phyloP scores from a whole-genome alignment of 2,329 filamentous ascomycete species.

The Emergomyces orientalis region DNA sequence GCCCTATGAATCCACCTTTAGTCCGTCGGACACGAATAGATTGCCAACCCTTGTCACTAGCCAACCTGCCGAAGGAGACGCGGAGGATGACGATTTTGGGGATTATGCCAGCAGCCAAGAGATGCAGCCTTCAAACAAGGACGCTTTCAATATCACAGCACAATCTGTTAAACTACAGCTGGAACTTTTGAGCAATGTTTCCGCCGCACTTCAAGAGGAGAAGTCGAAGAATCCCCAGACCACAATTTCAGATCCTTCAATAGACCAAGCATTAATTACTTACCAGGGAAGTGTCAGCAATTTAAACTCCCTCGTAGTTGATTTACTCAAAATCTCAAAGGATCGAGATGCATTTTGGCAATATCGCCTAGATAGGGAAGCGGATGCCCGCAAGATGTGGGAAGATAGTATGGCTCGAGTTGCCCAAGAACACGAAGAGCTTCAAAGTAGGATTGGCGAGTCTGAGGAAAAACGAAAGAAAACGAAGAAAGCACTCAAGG shows the following conservation, averaged over 20 bases:
- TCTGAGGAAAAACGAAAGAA: slow-evolving; percentile 82
- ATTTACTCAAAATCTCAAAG: slow-evolving; percentile 81
- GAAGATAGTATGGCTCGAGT: slow-evolving; percentile 98
- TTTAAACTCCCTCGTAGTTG: slow-evolving; percentile 71
- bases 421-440: slow-evolving; percentile 84
- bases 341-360: slow-evolving; percentile 97
- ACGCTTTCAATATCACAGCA: slow-evolving; percentile 93
- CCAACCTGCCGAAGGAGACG: slow-evolving; percentile 49
- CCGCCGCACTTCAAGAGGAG: slow-evolving; percentile 68
- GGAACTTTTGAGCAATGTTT: slow-evolving; percentile 79
- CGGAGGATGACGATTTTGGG: slow-evolving; percentile 64
- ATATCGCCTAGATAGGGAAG: slow-evolving; percentile 82
- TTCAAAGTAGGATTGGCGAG: slow-evolving; percentile 79
- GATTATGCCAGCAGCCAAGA: slow-evolving; percentile 75
- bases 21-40: slow-evolving; percentile 41
- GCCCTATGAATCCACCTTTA: slow-evolving; percentile 49
- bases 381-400: slow-evolving; percentile 89
- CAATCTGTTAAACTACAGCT: slow-evolving; percentile 90
- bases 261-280: slow-evolving; percentile 67
- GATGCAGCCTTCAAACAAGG: slow-evolving; percentile 62
- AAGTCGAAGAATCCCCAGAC: slow-evolving; percentile 59
- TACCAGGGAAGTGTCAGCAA: slow-evolving; percentile 88
- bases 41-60: slow-evolving; percentile 42
- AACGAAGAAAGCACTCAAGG: slow-evolving; percentile 80
- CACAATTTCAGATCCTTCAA: slow-evolving; percentile 64